Evolutionary conservation across 2,329 filamentous ascomycete species (phyloP), one percentile per base, ranked within the genome.

Genomic region (Capronia coronata): DNA sequence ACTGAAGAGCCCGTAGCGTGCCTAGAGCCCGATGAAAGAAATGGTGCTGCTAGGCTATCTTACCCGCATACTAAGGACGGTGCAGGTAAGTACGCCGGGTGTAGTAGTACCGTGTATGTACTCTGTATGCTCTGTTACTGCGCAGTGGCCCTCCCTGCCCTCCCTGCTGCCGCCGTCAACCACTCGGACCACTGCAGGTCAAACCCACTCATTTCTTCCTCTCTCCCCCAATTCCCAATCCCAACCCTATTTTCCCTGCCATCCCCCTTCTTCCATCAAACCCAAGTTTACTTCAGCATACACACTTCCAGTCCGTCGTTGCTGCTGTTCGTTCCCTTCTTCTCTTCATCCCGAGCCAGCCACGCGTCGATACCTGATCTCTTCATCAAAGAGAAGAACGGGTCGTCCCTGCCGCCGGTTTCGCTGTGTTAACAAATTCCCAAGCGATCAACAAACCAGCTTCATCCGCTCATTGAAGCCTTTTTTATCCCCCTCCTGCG

Each of bases 291-390:
- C 22, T 41, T 25, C 21, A 41, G 38, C 38, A 41, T 25, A 41
- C 13, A 25, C 38, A 56, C 56, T 43, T 49, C 23, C 56, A 43
- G 55, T 58, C 59, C 62, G 57, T 58, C 50, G 58, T 55, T 66
- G 63, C 62, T 68, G 65, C 63, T 68, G 66, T 55, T 58, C 44
- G 50, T 54, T 57, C 51, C 50, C 55, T 58, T 57, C 58, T 59
- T 58, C 54, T 50, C 51, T 54, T 54, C 54, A 58, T 48, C 59
- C 48, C 59, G 59, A 63, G 48, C 61, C 55, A 62, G 59, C 58
- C 51, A 60, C 58, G 54, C 46, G 49, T 59, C 44, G 51, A 53
- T 11, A 37, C 34, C 34, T 37, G 41, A 19, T 46, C 52, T 51
- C 38, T 42, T 40, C 37, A 46, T 37, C 14, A 49, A 41, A 53